Evolutionary conservation across 441 rosid genomes (phyloP).

Genomic region (Eruca vesicaria): DNA sequence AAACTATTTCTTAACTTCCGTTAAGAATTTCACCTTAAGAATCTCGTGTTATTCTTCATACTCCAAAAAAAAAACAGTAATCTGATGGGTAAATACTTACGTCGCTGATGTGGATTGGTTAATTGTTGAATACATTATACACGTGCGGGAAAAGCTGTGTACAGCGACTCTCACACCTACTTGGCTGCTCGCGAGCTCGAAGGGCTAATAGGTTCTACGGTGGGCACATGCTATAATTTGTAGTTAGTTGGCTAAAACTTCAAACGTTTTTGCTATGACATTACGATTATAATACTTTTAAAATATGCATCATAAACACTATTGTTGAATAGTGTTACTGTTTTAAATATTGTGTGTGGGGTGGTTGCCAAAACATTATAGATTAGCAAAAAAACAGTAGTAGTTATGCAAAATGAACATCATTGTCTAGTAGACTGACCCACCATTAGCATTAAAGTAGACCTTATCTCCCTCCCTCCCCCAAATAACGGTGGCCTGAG

Average conservation of each 20-base stretch:
- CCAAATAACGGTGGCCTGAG: not conserved
- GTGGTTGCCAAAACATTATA: not conserved
- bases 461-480: not conserved
- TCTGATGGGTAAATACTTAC: not conserved
- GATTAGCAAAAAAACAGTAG: not conserved
- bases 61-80: too few relatives aligned
- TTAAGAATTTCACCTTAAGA: too few relatives aligned
- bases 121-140: not conserved
- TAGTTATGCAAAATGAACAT: not conserved
- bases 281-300: too few relatives aligned
- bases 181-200: conserved; percentile 22
- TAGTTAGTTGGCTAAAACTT: conserved; percentile 3
- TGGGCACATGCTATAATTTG: conserved; percentile 18
- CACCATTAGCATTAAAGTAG: not conserved
- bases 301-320: too few relatives aligned
- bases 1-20: too few relatives aligned
- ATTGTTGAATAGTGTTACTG: too few relatives aligned
- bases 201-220: conserved; percentile 11
- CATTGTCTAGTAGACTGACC: not conserved
- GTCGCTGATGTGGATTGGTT: not conserved
- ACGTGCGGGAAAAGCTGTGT: conserved; percentile 23
- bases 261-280: not conserved
- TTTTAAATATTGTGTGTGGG: not conserved
- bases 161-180: conserved; percentile 15
- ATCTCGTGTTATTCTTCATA: too few relatives aligned